Base-by-base conservation (phyloP, 176 grass and related monocot genomes). In the Oryza punctata region DNA sequence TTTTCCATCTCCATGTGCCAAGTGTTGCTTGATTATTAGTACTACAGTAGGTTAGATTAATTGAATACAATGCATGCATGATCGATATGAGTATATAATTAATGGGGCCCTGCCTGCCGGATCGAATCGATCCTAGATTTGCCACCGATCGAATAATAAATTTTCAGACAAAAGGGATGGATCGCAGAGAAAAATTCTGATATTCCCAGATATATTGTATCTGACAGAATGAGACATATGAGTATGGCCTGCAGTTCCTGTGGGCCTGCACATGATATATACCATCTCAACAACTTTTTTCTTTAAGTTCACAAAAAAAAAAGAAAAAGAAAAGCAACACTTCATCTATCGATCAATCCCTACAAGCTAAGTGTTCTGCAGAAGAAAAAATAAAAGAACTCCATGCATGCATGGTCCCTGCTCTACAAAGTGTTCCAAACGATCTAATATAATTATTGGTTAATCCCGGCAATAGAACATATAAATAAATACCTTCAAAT, bases 181-280 rank as follows among this genome's bases (percentile, higher is more conserved):
- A 38, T 38, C 37, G 37, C 0, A 84, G 30, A 30, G 30, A 41
- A 75, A 75, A 76, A 76, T 76, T 60, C 19, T 70, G 32, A 41
- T 70, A 70, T 70, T 41, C 18, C 47, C 32, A 59, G 63, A 76
- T 76, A 68, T 76, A 27, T 67, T 84, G 29, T 68, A 57, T 54
- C 72, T 40, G 21, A 67, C 28, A 84, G 82, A 76, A 57, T 68
- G 82, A n/a, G 15, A 57, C 44, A 15, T 32, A 38, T 65, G 2
- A 54, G 38, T 10, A 82, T 65, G 70, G 40, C 44, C 45, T 73
- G 70, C 40, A 33, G 7, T 73, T 47, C 46, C 19, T 32, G 19
- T 67, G 70, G 18, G 63, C 41, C 33, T 66, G 41, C 44, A 47
- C 29, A 47, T 2, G 68, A 18, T 38, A n/a, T 57, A 57, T 57